Evolutionary conservation across 345 rosid species (phyloP).

Genomic region (Pistacia integerrima): DNA sequence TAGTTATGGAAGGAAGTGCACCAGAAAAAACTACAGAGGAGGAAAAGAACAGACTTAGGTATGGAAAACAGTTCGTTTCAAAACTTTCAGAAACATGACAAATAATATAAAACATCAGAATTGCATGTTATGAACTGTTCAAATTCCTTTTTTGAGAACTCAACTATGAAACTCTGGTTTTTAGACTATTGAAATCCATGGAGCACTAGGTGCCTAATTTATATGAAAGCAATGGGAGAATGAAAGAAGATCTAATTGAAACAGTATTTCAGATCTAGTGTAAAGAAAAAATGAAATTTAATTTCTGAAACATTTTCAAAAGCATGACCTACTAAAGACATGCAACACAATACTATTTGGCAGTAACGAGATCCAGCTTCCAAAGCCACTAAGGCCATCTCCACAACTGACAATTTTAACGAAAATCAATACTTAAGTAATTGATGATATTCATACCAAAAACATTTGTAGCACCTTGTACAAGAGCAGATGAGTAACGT

Average conservation of each 20-base stretch:
- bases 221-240: neutral
- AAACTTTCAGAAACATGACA: neutral
- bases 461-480: conserved; percentile 95
- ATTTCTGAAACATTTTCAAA: neutral
- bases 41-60: neutral
- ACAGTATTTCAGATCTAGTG: neutral
- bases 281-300: neutral
- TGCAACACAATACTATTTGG: neutral
- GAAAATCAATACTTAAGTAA: conserved; percentile 6
- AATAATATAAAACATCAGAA: neutral
- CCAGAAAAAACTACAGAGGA: neutral
- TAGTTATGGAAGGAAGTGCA: neutral
- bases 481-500: conserved; percentile 96
- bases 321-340: neutral
- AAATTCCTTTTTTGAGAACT: neutral
- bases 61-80: neutral
- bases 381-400: conserved; percentile 4
- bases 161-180: neutral
- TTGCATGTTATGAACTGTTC: neutral
- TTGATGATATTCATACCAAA: conserved; percentile 66
- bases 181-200: neutral
- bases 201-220: neutral
- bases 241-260: neutral
- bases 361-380: neutral
- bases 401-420: conserved; percentile 12